A percentile compares a stretch with the other conserved stretches of the same genome.
Conservation (phyloP, 164 flowering plant genomes). For the Macadamia tetraphylla region DNA sequence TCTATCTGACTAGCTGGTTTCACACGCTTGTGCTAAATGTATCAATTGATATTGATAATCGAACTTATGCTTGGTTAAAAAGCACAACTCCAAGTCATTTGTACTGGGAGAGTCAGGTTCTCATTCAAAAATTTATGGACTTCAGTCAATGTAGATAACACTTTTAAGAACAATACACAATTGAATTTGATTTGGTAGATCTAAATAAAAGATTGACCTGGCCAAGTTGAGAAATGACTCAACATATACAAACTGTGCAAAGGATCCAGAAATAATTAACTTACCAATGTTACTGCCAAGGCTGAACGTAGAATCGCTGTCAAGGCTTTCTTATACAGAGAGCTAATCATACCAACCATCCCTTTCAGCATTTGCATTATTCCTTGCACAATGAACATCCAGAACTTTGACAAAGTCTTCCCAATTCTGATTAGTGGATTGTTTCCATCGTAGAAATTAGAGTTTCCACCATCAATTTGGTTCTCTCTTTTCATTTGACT, state of each 20-base stretch:
- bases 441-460: conserved; percentile 13
- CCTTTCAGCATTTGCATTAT: conserved; percentile 35
- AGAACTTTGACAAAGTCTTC: conserved; percentile 28
- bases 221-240: not conserved
- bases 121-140: not conserved
- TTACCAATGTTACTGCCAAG: conserved; percentile 62
- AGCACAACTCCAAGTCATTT: not conserved
- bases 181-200: not conserved
- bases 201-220: not conserved
- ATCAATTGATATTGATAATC: too few species aligned
- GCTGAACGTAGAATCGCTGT: conserved; percentile 58
- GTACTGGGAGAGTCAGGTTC: not conserved
- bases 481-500: conserved; percentile 15
- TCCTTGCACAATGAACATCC: conserved; percentile 25
- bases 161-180: not conserved
- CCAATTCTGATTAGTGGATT: conserved; percentile 33
- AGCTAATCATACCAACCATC: conserved; percentile 37
- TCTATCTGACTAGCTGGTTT: too few species aligned
- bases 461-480: conserved; percentile 18
- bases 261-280: conserved; percentile 4
- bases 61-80: too few species aligned
- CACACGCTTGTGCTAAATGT: too few species aligned
- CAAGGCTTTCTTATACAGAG: conserved; percentile 50
- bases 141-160: not conserved
- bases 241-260: not conserved